These are phyloP conservation scores for Fusarium gaditjirri DNA, from an alignment of 2,329 filamentous ascomycete species.

Conservation along the genomic window DNA sequence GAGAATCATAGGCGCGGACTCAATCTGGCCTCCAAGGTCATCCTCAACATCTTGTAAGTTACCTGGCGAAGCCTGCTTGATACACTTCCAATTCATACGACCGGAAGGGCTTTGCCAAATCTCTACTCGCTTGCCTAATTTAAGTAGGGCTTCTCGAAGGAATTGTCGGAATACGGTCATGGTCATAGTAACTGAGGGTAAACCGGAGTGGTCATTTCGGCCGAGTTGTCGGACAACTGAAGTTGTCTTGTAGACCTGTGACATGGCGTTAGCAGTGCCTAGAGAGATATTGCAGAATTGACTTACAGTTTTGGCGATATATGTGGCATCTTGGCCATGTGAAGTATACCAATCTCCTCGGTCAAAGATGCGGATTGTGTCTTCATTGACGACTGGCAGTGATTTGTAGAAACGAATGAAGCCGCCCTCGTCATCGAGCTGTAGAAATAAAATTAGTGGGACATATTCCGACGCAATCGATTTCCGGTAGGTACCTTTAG, in stretches of 20 bases:
- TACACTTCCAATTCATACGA: constrained; percentile 90
- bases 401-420: constrained; percentile 97
- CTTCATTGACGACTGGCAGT: constrained; percentile 75
- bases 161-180: constrained; percentile 96
- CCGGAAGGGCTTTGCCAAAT: constrained; percentile 82
- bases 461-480: not conserved
- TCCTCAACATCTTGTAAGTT: constrained; percentile 98
- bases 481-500: constrained; percentile 65
- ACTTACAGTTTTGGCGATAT: constrained; percentile 79
- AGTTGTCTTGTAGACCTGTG: constrained; percentile 93
- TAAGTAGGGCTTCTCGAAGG: constrained; percentile 91
- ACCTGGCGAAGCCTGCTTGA: constrained; percentile 92
- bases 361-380: constrained; percentile 91
- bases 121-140: constrained; percentile 89
- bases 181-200: constrained; percentile 95
- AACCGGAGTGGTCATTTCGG: constrained; percentile 81
- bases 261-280: constrained; percentile 4
- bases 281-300: not conserved
- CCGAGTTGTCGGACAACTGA: constrained; percentile 93
- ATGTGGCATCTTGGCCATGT: constrained; percentile 86
- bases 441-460: constrained; percentile 4
- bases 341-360: constrained; percentile 95
- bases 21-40: constrained; percentile 86
- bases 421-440: constrained; percentile 96
- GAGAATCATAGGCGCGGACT: constrained; percentile 92